Conservation (phyloP, 163 green algal species). For the Chlamydomonas reinhardtii region DNA sequence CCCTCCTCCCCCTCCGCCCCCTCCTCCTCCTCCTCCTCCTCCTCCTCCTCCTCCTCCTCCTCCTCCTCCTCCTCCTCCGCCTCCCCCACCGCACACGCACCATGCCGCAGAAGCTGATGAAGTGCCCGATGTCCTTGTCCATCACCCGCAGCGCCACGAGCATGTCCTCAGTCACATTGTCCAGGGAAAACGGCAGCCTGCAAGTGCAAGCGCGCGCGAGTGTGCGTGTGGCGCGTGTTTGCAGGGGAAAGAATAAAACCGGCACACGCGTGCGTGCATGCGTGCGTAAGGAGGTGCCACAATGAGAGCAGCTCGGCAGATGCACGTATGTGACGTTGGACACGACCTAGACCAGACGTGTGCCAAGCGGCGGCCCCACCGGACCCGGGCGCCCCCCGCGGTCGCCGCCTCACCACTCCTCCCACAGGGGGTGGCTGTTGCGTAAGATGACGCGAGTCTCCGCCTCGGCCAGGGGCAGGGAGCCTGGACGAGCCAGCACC, state of each 20-base stretch:
- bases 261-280: too few species aligned
- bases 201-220: neutral
- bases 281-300: too few species aligned
- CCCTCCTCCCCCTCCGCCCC: too few species aligned
- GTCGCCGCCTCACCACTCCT: constrained; percentile 41
- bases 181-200: constrained; percentile 37
- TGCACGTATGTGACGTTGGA: too few species aligned
- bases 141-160: constrained; percentile 3
- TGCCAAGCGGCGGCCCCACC: too few species aligned
- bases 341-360: too few species aligned
- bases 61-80: neutral
- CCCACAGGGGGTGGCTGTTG: constrained; percentile 32
- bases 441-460: constrained; percentile 30
- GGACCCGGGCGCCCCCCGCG: too few species aligned
- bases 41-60: neutral
- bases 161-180: constrained; percentile 37
- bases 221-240: neutral
- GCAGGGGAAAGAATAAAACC: too few species aligned
- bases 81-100: neutral
- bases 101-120: constrained; percentile 24
- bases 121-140: constrained; percentile 45
- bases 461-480: constrained; percentile 5
- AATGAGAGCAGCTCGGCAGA: too few species aligned
- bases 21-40: neutral
- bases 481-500: neutral